Base-by-base conservation (phyloP, 192 early-diverging fungal species). In the Backusella psychrophila region DNA sequence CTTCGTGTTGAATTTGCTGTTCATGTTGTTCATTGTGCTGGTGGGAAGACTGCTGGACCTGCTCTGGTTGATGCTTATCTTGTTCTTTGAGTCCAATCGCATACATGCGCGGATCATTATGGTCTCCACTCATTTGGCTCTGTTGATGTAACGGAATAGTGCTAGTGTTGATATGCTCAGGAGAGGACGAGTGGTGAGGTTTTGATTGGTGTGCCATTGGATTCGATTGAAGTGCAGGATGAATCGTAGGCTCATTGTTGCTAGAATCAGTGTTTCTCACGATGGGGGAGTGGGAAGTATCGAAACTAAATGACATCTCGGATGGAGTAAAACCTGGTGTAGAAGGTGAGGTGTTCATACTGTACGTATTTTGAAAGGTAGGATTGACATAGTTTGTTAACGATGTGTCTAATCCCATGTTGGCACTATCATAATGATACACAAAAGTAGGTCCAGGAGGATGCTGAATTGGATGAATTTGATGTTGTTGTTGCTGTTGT, bases 381-480 rank as follows among this genome's bases (percentile, higher is more conserved):
- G 74, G 26, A n/a, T 75, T 38, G 7, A 75, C 74, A 75, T 75
- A 75, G 31, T 66, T 66, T 29, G 56, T 63, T 29, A 75, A n/a
- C 34, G 74, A 65, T 15, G 65, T 42, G 26, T 21, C 65, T 15
- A 75, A 3, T 21, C 65, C 26, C 56, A 63, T 66, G 19, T 31
- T 41, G 6, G 35, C 6, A 23, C 31, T 67, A 6, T 75, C 74
- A 34, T 75, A 75, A 1, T 44, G 72, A 66, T 75, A 75, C 1
- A 75, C 74, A 67, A 75, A 75, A 21, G 65, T 34, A 31, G 56
- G 26, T 63, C 56, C 56, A 5, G 56, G 21, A 63, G 56, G 34
- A 29, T 38, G 34, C 12, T 35, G 34, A 29, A 41, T 44, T 46
- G 69, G 21, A 63, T 63, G 56, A 63, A 63, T 63, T 29, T 63